phyloP scores from a whole-genome alignment of 2,329 filamentous ascomycete species.

The Fusarium anthophilum region DNA sequence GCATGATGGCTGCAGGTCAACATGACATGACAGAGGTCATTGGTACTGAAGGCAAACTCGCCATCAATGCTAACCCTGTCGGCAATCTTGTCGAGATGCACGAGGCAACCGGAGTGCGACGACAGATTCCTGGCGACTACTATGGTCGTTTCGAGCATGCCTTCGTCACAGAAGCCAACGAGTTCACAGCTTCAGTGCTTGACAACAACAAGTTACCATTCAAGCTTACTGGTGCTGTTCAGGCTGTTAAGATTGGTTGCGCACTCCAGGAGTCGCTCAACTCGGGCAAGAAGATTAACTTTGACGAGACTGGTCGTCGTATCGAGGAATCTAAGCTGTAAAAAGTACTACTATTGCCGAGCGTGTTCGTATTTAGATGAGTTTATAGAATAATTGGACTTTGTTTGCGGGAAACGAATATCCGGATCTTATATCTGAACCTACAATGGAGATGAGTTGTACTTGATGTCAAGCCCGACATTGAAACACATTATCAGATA shows the following conservation, averaged over 20 bases:
- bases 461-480: neutral
- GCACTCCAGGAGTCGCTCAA: constrained; percentile 68
- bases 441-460: too few species aligned
- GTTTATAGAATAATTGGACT: constrained; percentile 9
- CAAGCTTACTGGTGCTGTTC: constrained; percentile 65
- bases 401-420: neutral
- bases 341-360: neutral
- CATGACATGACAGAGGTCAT: constrained; percentile 75
- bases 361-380: neutral
- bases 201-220: constrained; percentile 66
- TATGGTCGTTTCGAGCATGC: constrained; percentile 71
- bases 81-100: constrained; percentile 65
- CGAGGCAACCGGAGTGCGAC: constrained; percentile 58
- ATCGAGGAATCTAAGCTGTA: constrained; percentile 37
- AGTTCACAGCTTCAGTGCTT: constrained; percentile 69
- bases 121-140: constrained; percentile 69
- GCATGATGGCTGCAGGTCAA: constrained; percentile 77
- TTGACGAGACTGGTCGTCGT: constrained; percentile 57
- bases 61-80: constrained; percentile 67
- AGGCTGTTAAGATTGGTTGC: constrained; percentile 69
- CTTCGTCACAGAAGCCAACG: constrained; percentile 70
- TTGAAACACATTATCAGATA: neutral
- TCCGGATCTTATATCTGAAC: too few species aligned
- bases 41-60: constrained; percentile 71
- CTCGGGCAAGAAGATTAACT: constrained; percentile 65